Base-by-base conservation (phyloP, 176 grass and related monocot species). In the Oryza meyeriana region DNA sequence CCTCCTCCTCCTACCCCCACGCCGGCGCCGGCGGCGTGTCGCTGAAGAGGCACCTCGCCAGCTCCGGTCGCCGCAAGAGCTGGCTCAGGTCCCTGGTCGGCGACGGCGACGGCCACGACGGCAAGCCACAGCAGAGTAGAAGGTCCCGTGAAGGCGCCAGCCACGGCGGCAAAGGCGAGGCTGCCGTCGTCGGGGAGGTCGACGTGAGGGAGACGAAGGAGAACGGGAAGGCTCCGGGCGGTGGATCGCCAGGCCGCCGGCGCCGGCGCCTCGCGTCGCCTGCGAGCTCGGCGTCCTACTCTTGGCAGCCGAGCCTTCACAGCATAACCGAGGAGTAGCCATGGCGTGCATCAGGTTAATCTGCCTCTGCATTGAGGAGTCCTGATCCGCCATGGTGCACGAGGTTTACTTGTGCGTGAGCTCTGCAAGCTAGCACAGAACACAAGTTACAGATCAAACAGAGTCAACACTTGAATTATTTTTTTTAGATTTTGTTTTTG, bases 271-370 rank as follows among this genome's bases (percentile, higher is more conserved):
- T 69, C 30, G 57, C 83, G n/a, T 77, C 88, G 72, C 84, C 90
- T 44, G 79, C 4, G 26, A 59, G 77, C 69, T 86, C 79, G 30
- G 47, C 63, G 33, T 85, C 86, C 5, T 83, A 70, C 74, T 85
- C 74, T 28, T 92, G 90, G 90, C 79, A 88, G 79, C 90, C 86
- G 16, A 86, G 86, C 63, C 90, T 92, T 83, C 69, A 65, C 78
- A 92, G 79, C 83, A 92, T 92, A 79, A 83, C 75, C 3, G 90
- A 92, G 76, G 90, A 88, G 64, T 92, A 86, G n/a, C 9, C 26
- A 45, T 44, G 61, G 28, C 11, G 66, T 10, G 42, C 16, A 74
- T n/a, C n/a, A n/a, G n/a, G n/a, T n/a, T n/a, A n/a, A n/a, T n/a
- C n/a, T n/a, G n/a, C n/a, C n/a, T n/a, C n/a, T n/a, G n/a, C n/a